Conservation (phyloP, 1,284 basidiomycete species). For the Crucibulum parvulum region DNA sequence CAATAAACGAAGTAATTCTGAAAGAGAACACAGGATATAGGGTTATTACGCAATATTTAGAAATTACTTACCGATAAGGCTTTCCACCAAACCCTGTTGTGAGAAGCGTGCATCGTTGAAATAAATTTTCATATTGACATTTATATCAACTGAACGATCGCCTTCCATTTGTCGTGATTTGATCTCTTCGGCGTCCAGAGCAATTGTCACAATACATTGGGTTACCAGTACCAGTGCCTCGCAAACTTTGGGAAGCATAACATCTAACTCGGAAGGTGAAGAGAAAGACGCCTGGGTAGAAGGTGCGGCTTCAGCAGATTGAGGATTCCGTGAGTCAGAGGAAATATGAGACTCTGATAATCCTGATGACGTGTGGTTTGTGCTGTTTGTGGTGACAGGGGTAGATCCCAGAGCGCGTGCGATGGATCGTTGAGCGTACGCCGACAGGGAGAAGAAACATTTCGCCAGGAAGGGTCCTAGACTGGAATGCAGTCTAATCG, state of each 20-base stretch:
- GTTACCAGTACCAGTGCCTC: constrained; percentile 81
- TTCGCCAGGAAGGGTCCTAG: constrained; percentile 58
- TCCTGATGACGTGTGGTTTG: too few species aligned
- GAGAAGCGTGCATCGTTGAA: constrained; percentile 50
- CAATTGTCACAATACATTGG: constrained; percentile 77
- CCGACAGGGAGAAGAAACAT: constrained; percentile 60
- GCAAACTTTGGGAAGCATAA: constrained; percentile 76
- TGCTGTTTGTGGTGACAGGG: too few species aligned
- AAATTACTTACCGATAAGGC: constrained; percentile 61
- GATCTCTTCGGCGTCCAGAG: constrained; percentile 57
- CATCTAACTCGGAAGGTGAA: constrained; percentile 51
- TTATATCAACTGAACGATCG: constrained; percentile 17
- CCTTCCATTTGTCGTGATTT: constrained; percentile 12
- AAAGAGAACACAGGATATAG: constrained; percentile 9
- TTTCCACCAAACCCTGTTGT: constrained; percentile 59
- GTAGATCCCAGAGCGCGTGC: constrained; percentile 46
- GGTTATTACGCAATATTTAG: neutral
- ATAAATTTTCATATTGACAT: constrained; percentile 42
- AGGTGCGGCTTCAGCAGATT: neutral
- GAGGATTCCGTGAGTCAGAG: neutral
- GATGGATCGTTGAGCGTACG: constrained; percentile 59
- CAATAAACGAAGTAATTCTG: constrained; percentile 73
- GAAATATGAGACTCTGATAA: too few species aligned
- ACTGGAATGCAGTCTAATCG: constrained; percentile 43
- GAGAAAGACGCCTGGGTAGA: neutral